phyloP scores from a whole-genome alignment of 257 asterid species.

The Scutellaria minor region DNA sequence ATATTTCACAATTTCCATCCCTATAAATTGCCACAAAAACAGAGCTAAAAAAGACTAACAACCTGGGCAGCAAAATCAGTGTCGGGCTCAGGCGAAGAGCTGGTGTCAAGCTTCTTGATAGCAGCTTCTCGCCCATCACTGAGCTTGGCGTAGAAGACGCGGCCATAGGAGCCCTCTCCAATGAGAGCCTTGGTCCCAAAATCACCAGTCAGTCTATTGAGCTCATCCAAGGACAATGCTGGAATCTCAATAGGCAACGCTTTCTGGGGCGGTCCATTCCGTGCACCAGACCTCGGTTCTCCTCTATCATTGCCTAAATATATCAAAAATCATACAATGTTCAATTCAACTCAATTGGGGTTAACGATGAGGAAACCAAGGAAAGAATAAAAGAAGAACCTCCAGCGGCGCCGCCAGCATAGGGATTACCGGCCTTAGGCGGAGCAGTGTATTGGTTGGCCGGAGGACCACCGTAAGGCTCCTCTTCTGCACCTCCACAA shows the following conservation, averaged over 20 bases:
- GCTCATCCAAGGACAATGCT: slow-evolving; percentile 63
- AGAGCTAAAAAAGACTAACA: too few species aligned
- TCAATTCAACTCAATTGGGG: too few species aligned
- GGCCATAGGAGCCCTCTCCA: slow-evolving; percentile 89
- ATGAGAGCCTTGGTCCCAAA: slow-evolving; percentile 70
- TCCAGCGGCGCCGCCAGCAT: slow-evolving; percentile 62
- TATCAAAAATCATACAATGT: too few species aligned
- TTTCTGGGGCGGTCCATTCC: slow-evolving; percentile 81
- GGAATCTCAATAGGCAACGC: slow-evolving; percentile 85
- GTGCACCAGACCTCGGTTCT: slow-evolving; percentile 75
- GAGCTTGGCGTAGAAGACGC: slow-evolving; percentile 65
- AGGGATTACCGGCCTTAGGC: slow-evolving; percentile 71
- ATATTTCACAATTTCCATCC: not conserved
- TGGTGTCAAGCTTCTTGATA: slow-evolving; percentile 74
- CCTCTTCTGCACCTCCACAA: slow-evolving; percentile 96
- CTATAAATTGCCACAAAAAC: too few species aligned
- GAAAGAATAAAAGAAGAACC: slow-evolving; percentile 30
- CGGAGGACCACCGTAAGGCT: slow-evolving; percentile 63
- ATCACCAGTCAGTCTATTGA: slow-evolving; percentile 60
- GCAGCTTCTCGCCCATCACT: slow-evolving; percentile 62
- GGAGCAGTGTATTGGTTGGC: slow-evolving; percentile 73
- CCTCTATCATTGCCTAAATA: slow-evolving; percentile 70
- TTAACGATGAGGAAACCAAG: too few species aligned
- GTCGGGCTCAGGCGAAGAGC: slow-evolving; percentile 81
- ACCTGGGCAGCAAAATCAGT: slow-evolving; percentile 84